Percentiles rank a stretch among this genome's conserved stretches.
These are phyloP conservation scores for Ophiostoma sp. DNA, from an alignment of 2,329 filamentous ascomycete species.

Conservation along the genomic window DNA sequence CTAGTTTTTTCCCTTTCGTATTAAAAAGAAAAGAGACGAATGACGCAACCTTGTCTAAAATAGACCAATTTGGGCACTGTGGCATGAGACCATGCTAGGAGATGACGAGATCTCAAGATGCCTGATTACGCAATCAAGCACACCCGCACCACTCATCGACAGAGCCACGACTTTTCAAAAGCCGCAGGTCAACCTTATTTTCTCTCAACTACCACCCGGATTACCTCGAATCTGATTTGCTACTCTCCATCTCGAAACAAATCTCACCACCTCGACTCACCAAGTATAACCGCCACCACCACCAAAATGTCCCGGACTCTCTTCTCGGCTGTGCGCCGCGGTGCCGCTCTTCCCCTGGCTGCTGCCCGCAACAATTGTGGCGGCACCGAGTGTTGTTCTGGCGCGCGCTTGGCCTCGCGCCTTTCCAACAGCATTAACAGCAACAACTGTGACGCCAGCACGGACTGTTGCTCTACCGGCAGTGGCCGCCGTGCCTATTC, in stretches of 20 bases:
- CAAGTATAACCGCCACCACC: background rate
- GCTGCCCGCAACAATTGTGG: constrained; percentile 15
- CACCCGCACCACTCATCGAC: background rate
- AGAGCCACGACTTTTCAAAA: background rate
- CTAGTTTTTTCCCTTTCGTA: constrained; percentile 27
- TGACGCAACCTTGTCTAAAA: background rate
- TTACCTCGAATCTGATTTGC: background rate
- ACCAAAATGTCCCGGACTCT: constrained; percentile 5
- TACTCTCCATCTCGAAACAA: background rate
- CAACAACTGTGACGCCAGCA: constrained; percentile 15
- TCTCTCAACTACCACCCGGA: background rate
- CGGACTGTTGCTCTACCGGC: constrained; percentile 4
- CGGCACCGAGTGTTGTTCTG: constrained; percentile 15
- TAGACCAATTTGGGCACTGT: background rate
- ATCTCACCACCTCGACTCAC: too few relatives aligned
- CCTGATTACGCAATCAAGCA: background rate
- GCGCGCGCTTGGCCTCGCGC: constrained; percentile 1
- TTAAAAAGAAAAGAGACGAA: background rate
- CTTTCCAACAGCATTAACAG: background rate
- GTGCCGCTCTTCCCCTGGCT: background rate
- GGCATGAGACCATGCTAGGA: background rate
- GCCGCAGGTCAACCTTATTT: background rate
- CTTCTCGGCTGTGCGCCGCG: constrained; percentile 3
- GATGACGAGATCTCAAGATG: background rate
- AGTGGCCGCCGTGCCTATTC: constrained; percentile 1